Base-by-base conservation (phyloP, 2,329 filamentous ascomycete species). In the Fusarium sp. region DNA sequence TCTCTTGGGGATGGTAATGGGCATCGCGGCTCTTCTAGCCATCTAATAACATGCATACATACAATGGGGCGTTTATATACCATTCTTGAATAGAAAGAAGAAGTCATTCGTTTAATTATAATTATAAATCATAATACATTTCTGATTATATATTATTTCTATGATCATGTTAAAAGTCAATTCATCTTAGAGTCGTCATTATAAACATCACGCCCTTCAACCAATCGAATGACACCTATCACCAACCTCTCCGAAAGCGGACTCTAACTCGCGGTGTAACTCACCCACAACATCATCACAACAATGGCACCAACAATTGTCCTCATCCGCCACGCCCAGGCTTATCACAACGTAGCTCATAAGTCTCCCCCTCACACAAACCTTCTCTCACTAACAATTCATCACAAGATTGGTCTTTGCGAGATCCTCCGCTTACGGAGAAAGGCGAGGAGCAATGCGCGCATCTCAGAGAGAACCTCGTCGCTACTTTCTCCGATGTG, bases 251-350 rank as follows among this genome's bases (percentile, higher is more conserved):
- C 56, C 59, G 42, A 63, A 61, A 61, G 58, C 57, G 58, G 58
- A 49, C 47, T 40, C 25, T 31, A 31, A 31, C 31, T 21, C 31
- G 6, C 7, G 11, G 4, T 21, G 48, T 49, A 43, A 48, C 33
- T 49, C 29, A 11, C 21, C 27, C 48, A 53, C 56, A 46, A 51
- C 63, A 62, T 49, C 37, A 46, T 23, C 42, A 33, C 8, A 51
- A 50, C 13, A 25, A 87, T 88, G 85, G 74, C 85, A 50, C 85
- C 85, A 2, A 86, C 81, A 0, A 72, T 97, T 61, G 91, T 98
- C 70, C 84, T 98, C 74, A 90, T 97, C 74, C 91, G 95, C 71
- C 95, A 98, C 84, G 95, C 92, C 17, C 92, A 98, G 78, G 86
- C 83, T 11, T 73, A 82, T n/a, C 86, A 88, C 75, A 88, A 88